These are phyloP conservation scores for Penicillium malachiteum DNA, from an alignment of 495 filamentous ascomycete genomes.

Conservation along the genomic window DNA sequence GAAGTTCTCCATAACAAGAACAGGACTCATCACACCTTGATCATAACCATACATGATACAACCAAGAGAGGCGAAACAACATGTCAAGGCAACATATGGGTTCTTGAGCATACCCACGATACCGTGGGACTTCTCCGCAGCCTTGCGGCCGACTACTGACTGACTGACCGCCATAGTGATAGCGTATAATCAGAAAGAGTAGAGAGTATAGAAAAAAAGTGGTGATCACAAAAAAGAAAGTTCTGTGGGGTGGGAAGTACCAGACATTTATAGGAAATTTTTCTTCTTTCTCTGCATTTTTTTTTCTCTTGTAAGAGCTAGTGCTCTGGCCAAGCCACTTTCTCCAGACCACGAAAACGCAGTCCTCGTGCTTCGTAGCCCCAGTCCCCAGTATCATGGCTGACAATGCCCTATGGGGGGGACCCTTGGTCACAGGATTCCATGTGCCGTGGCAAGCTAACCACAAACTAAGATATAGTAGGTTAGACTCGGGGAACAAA, in stretches of 20 bases:
- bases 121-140: conserved; percentile 36
- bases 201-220: conserved; percentile 4
- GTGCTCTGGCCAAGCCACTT: conserved; percentile 1
- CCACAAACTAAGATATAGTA: conserved; percentile 9
- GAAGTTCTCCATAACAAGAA: conserved; percentile 12
- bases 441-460: conserved; percentile 9
- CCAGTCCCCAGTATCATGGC: conserved; percentile 2
- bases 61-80: conserved; percentile 23
- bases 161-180: conserved; percentile 27
- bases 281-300: not conserved
- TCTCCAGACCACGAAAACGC: not conserved
- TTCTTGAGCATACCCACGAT: conserved; percentile 37
- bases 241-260: not conserved
- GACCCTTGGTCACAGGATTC: conserved; percentile 5
- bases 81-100: conserved; percentile 38
- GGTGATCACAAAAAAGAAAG: not conserved
- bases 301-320: conserved; percentile 9
- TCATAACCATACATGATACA: conserved; percentile 19
- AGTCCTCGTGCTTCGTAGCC: not conserved
- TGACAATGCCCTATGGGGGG: conserved; percentile 5
- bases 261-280: conserved; percentile 12
- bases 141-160: conserved; percentile 35
- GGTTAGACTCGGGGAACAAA: conserved; percentile 13
- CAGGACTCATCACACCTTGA: conserved; percentile 9
- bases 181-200: not conserved